Conservation (phyloP, 202 grass and related monocot species). For the Thinopyrum obtusiflorum region DNA sequence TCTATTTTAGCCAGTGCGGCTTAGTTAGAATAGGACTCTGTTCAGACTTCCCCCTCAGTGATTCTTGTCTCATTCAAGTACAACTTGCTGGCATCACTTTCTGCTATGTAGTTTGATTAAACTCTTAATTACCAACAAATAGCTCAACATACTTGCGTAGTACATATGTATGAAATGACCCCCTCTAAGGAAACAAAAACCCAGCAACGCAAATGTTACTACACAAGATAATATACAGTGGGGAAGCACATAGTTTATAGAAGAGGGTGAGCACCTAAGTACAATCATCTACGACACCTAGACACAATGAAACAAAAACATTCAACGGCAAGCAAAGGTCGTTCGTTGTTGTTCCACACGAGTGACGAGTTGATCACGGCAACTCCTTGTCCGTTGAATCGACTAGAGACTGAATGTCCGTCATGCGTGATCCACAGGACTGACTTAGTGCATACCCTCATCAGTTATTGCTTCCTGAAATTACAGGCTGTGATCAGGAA, state of each 20-base stretch:
- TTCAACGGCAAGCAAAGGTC: background rate
- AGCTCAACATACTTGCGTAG: background rate
- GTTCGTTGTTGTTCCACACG: background rate
- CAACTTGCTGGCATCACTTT: background rate
- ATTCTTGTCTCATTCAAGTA: too few species aligned
- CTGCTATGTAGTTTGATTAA: background rate
- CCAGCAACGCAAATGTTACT: background rate
- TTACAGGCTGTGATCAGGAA: background rate
- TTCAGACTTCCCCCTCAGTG: too few species aligned
- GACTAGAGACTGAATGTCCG: background rate
- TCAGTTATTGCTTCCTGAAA: slow-evolving; percentile 51
- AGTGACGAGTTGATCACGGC: background rate
- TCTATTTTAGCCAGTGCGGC: too few species aligned
- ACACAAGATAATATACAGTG: slow-evolving; percentile 29
- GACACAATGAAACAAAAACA: background rate
- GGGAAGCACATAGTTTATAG: background rate
- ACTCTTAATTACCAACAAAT: background rate
- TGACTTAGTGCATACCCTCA: slow-evolving; percentile 6
- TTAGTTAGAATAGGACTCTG: too few species aligned
- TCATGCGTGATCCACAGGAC: background rate
- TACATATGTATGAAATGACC: background rate
- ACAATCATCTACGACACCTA: slow-evolving; percentile 34
- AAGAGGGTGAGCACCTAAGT: background rate
- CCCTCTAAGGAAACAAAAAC: background rate
- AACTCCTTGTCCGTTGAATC: background rate